A percentile compares a stretch with the other conserved stretches of the same genome.
These are phyloP conservation scores for Macaranga tanarius DNA, from an alignment of 441 rosid species.

Conservation along the genomic window DNA sequence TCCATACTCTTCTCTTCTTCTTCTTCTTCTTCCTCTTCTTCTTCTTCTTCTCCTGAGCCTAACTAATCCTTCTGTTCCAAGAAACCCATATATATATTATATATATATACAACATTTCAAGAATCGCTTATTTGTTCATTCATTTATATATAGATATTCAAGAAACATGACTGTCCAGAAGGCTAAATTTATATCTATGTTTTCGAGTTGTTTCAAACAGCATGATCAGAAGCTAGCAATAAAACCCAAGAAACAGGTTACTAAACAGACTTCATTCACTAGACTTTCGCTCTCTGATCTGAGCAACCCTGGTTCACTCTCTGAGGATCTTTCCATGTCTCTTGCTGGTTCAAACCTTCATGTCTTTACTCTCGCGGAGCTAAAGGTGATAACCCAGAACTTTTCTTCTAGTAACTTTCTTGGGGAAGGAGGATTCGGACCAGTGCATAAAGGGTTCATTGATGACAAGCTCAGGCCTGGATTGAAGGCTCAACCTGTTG, in stretches of 20 bases:
- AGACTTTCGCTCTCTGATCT: constrained; percentile 62
- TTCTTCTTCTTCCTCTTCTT: background rate
- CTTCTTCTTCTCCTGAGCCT: background rate
- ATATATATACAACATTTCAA: background rate
- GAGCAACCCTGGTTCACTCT: constrained; percentile 58
- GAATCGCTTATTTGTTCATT: background rate
- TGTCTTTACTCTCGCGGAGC: constrained; percentile 52
- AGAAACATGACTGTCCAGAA: constrained; percentile 42
- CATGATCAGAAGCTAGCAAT: constrained; percentile 8
- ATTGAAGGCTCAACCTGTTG: constrained; percentile 67
- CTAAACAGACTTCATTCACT: constrained; percentile 44
- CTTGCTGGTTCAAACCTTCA: constrained; percentile 60
- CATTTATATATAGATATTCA: background rate
- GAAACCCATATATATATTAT: background rate
- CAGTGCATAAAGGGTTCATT: constrained; percentile 79
- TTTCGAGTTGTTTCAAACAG: constrained; percentile 55
- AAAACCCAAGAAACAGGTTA: constrained; percentile 25
- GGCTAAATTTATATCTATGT: constrained; percentile 41
- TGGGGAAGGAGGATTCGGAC: constrained; percentile 89
- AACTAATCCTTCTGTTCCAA: background rate
- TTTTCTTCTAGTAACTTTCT: constrained; percentile 58
- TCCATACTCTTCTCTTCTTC: background rate
- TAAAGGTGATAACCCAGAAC: constrained; percentile 51
- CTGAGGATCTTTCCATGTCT: constrained; percentile 46
- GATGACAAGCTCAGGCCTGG: constrained; percentile 71